Evolutionary conservation across 306 rosid species (phyloP).

Genomic region (Dicorynia guianensis): DNA sequence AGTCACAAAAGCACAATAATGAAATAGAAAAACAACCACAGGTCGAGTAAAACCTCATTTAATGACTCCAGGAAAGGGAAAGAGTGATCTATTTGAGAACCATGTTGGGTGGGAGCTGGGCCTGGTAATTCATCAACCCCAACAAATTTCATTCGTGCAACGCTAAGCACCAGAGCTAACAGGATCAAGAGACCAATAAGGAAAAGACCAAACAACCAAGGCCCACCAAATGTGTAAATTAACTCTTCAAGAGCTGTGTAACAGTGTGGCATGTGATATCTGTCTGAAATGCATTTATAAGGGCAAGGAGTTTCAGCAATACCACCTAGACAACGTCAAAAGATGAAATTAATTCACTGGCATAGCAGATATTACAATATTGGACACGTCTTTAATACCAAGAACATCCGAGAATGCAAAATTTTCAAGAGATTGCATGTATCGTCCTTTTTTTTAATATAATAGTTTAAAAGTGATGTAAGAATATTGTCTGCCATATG

Average conservation of each 20-base stretch:
- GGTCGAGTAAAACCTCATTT: constrained; percentile 74
- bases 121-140: constrained; percentile 95
- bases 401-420: neutral
- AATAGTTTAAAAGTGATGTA: constrained; percentile 7
- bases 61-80: constrained; percentile 96
- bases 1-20: constrained; percentile 25
- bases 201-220: constrained; percentile 92
- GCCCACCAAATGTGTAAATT: constrained; percentile 96
- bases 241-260: constrained; percentile 97
- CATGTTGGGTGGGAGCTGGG: constrained; percentile 94
- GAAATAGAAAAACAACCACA: constrained; percentile 31
- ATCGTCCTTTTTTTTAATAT: constrained; percentile 17
- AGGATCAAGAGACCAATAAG: constrained; percentile 84
- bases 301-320: constrained; percentile 88
- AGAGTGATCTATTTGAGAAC: constrained; percentile 96
- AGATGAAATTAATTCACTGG: constrained; percentile 28
- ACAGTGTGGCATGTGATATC: constrained; percentile 98
- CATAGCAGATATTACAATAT: constrained; percentile 4
- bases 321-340: constrained; percentile 69
- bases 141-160: constrained; percentile 93
- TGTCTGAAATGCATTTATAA: constrained; percentile 86
- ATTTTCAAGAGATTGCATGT: neutral
- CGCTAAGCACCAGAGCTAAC: constrained; percentile 94
- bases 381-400: neutral
- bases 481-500: constrained; percentile 4